Percentiles rank a stretch among this genome's conserved stretches.
These are phyloP conservation scores for Aegilops tauschii DNA, from an alignment of 176 grass and related monocot species.

Conservation along the genomic window DNA sequence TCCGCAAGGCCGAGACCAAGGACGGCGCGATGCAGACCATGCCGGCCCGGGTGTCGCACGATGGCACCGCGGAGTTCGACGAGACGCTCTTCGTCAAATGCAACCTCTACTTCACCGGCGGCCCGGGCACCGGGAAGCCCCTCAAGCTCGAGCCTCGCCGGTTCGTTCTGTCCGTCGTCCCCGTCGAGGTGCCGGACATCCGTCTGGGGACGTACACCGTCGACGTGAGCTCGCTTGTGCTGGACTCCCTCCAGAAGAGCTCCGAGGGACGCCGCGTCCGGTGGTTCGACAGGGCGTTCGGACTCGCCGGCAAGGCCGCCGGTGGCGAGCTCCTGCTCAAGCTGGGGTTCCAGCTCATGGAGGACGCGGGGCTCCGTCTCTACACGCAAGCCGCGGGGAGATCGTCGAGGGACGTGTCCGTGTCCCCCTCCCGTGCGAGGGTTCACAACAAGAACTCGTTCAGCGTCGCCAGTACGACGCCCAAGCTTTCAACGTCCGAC, in stretches of 20 bases:
- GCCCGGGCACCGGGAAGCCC: conserved; percentile 58
- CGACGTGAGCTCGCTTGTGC: conserved; percentile 73
- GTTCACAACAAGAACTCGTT: conserved; percentile 62
- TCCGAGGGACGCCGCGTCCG: conserved; percentile 58
- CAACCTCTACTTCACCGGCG: conserved; percentile 71
- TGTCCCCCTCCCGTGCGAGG: conserved; percentile 34
- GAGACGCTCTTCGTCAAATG: conserved; percentile 81
- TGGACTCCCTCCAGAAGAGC: conserved; percentile 59
- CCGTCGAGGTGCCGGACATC: conserved; percentile 44
- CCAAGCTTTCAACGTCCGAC: conserved; percentile 30
- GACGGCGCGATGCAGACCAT: conserved; percentile 68
- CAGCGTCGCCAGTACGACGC: conserved; percentile 32
- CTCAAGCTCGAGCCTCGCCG: conserved; percentile 58
- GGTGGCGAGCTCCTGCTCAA: conserved; percentile 64
- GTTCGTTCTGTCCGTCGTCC: conserved; percentile 58
- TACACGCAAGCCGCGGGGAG: conserved; percentile 36
- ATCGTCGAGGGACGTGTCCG: background rate
- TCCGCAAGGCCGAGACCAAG: conserved; percentile 68
- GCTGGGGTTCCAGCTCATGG: conserved; percentile 90
- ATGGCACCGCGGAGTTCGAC: conserved; percentile 58
- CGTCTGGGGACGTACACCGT: conserved; percentile 49
- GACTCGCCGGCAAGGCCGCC: conserved; percentile 61
- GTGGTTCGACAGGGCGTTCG: conserved; percentile 51
- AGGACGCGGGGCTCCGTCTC: conserved; percentile 46
- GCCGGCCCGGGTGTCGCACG: conserved; percentile 44